phyloP scores from a whole-genome alignment of 345 rosid genomes.

The Salix brachista region DNA sequence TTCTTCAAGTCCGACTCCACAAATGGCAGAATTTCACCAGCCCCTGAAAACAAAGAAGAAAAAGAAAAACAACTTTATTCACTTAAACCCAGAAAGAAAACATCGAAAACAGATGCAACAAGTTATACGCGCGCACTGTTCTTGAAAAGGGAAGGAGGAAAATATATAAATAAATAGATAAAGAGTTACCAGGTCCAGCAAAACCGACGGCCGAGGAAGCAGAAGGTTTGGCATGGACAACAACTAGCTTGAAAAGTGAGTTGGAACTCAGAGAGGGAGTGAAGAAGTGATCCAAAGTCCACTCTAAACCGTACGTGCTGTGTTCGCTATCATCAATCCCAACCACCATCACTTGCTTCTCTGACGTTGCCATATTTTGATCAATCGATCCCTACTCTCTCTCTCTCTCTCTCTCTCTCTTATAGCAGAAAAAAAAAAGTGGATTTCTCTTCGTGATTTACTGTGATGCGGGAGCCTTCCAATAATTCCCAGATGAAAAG shows the following conservation, averaged over 20 bases:
- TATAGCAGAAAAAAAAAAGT: neutral
- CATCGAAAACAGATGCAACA: no score
- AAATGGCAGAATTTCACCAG: slow-evolving; percentile 59
- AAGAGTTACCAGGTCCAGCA: slow-evolving; percentile 64
- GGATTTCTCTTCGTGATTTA: neutral
- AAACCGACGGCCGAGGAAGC: slow-evolving; percentile 55
- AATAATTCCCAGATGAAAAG: no score
- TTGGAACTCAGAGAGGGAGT: slow-evolving; percentile 38
- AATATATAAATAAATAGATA: no score
- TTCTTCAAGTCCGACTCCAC: slow-evolving; percentile 78
- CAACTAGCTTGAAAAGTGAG: slow-evolving; percentile 65
- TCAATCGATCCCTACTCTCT: neutral
- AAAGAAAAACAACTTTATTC: neutral
- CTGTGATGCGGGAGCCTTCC: no score
- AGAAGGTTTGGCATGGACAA: slow-evolving; percentile 77
- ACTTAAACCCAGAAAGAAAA: neutral
- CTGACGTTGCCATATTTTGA: slow-evolving; percentile 32
- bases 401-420: neutral
- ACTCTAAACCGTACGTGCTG: slow-evolving; percentile 72
- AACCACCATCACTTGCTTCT: slow-evolving; percentile 53
- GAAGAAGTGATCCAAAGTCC: slow-evolving; percentile 84
- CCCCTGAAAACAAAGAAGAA: slow-evolving; percentile 35
- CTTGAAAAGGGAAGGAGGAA: neutral
- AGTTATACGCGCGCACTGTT: no score
- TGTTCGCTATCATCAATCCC: slow-evolving; percentile 71